Percentiles rank a stretch among this genome's conserved stretches.
phyloP scores from a whole-genome alignment of 176 grass and related monocot species.

The Hordeum marinum region DNA sequence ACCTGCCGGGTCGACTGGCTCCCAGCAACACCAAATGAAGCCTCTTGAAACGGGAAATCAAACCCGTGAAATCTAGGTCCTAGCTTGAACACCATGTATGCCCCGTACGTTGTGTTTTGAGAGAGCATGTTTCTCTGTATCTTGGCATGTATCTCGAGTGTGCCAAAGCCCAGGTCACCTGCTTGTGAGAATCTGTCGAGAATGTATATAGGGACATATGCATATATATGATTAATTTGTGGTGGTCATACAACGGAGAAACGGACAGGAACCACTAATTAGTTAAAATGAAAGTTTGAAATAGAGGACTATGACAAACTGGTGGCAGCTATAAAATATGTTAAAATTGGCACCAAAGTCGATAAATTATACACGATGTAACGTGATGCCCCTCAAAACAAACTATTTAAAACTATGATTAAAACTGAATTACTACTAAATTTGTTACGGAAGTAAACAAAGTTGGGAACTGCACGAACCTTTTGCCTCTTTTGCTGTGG shows the following conservation, averaged over 20 bases:
- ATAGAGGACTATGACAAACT: too few species aligned
- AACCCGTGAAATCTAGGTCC: not conserved
- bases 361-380: too few species aligned
- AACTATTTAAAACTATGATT: too few species aligned
- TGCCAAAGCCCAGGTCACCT: conserved; percentile 30
- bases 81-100: conserved; percentile 55
- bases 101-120: conserved; percentile 30
- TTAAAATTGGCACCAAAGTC: too few species aligned
- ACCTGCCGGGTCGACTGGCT: not conserved
- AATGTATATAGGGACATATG: not conserved
- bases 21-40: not conserved
- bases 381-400: too few species aligned
- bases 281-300: too few species aligned
- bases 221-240: not conserved
- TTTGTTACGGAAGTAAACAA: too few species aligned
- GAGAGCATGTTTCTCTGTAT: conserved; percentile 41
- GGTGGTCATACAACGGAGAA: too few species aligned
- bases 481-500: not conserved
- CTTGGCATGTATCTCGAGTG: conserved; percentile 49
- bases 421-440: not conserved
- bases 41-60: conserved; percentile 2
- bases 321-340: too few species aligned
- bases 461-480: conserved; percentile 7
- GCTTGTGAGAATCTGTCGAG: conserved; percentile 34
- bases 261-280: too few species aligned